Evolutionary conservation across 75 land plant species (phyloP), one percentile per base, ranked within the genome.

Genomic region (Cryptomeria japonica): DNA sequence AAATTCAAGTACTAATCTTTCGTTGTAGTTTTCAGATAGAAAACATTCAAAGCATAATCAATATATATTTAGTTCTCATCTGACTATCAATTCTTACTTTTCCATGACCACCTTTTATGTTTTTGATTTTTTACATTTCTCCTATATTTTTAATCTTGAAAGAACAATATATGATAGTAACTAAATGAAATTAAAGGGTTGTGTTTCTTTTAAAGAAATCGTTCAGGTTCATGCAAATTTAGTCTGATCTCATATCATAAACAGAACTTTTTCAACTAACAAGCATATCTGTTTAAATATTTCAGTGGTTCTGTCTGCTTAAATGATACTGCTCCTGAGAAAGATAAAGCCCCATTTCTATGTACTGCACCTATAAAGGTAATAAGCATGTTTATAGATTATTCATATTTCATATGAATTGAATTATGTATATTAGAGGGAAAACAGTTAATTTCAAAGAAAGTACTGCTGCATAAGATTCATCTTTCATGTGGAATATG

Each of bases 1-100:
- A 93, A 96, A 90, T 97, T 98, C 92, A 96, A 91, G 99, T 98
- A 91, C 39, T 53, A 37, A 37, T 75, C 38, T 34, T 25, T 31
- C 16, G 34, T 34, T 75, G 37, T 1, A 9, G 12, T 22, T 72
- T 72, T 36, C 76, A 32, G 34, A 34, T 75, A 75, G 16, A 34
- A 75, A 34, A 34, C 37, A 32, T 75, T 38, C 70, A 64, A 34
- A 75, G 14, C 16, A 75, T 31, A 75, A 12, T 15, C 15, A 11
- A 32, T 25, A 12, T 75, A 32, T 75, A 34, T 75, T 34, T 3
- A 34, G 34, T 75, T 32, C 77, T 34, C 15, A 34, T 34, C 37
- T 75, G 77, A 34, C 38, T 75, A 75, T 10, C 37, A 75, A 75
- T 34, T 75, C 12, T 75, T 75, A 34, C 77, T 75, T 75, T 75